Percentiles rank a stretch among this genome's conserved stretches.
phyloP scores from a whole-genome alignment of 441 rosid species.

The Syzygium malaccense region DNA sequence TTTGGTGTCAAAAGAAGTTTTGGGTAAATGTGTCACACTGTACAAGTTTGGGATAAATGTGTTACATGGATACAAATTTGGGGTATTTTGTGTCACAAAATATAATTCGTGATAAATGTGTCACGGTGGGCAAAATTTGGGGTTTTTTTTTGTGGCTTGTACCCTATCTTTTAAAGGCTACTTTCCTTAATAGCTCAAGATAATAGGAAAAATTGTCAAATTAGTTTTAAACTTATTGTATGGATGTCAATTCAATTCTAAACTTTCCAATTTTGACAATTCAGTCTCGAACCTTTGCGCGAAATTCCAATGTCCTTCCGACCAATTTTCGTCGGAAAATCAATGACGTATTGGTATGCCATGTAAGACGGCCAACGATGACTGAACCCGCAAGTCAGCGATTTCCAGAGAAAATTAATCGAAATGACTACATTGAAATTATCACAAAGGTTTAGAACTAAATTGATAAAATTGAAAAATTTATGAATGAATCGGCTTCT shows the following conservation, averaged over 20 bases:
- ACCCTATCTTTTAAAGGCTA: not conserved
- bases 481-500: not conserved
- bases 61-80: too few relatives aligned
- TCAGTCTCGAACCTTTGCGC: not conserved
- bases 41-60: too few relatives aligned
- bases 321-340: not conserved
- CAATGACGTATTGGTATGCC: not conserved
- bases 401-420: not conserved
- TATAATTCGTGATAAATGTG: too few relatives aligned
- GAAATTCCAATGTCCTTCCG: not conserved
- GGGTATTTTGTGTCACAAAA: too few relatives aligned
- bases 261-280: not conserved
- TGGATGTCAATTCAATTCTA: too few relatives aligned
- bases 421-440: not conserved
- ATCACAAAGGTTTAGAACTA: not conserved
- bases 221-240: not conserved
- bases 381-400: rapidly evolving
- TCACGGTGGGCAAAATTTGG: too few relatives aligned
- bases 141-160: too few relatives aligned
- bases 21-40: too few relatives aligned
- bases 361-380: not conserved
- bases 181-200: not conserved
- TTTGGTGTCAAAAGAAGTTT: too few relatives aligned
- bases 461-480: not conserved
- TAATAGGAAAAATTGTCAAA: not conserved